These are phyloP conservation scores for Talaromyces sp. DNA, from an alignment of 2,329 filamentous ascomycete species.

Conservation along the genomic window DNA sequence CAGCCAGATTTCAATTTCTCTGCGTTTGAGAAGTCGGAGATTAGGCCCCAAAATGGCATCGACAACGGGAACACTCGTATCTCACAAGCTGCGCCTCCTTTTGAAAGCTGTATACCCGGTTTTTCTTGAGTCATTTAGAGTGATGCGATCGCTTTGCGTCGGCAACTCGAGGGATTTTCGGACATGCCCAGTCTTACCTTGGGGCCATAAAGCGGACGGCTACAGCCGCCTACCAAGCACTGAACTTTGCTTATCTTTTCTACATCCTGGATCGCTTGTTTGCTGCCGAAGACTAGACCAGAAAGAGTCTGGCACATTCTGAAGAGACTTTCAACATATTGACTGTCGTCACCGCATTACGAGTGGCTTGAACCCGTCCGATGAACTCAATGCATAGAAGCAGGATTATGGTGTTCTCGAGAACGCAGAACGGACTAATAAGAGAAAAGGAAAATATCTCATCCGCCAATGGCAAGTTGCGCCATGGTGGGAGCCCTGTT, in stretches of 20 bases:
- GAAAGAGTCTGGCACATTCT: not conserved
- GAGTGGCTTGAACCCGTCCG: not conserved
- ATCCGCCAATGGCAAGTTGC: conserved; percentile 14
- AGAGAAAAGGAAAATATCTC: conserved; percentile 12
- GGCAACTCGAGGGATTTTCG: not conserved
- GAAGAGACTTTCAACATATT: not conserved
- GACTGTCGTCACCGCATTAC: not conserved
- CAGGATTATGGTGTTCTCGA: not conserved
- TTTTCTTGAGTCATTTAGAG: not conserved
- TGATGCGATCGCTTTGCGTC: not conserved
- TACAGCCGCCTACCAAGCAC: not conserved
- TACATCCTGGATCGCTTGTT: not conserved
- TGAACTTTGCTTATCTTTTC: conserved; percentile 9
- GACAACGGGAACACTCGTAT: not conserved
- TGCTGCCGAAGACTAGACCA: not conserved
- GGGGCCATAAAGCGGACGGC: conserved; percentile 11
- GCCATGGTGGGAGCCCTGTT: conserved; percentile 3
- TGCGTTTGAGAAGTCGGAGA: not conserved
- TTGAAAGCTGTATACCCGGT: not conserved
- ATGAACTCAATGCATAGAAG: conserved; percentile 6
- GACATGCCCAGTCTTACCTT: conserved; percentile 12
- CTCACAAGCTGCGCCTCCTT: not conserved
- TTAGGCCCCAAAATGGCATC: not conserved
- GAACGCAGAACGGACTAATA: not conserved
- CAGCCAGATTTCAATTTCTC: no score